phyloP scores from a whole-genome alignment of 1,284 basidiomycete species.

The Cryptococcus floricola region DNA sequence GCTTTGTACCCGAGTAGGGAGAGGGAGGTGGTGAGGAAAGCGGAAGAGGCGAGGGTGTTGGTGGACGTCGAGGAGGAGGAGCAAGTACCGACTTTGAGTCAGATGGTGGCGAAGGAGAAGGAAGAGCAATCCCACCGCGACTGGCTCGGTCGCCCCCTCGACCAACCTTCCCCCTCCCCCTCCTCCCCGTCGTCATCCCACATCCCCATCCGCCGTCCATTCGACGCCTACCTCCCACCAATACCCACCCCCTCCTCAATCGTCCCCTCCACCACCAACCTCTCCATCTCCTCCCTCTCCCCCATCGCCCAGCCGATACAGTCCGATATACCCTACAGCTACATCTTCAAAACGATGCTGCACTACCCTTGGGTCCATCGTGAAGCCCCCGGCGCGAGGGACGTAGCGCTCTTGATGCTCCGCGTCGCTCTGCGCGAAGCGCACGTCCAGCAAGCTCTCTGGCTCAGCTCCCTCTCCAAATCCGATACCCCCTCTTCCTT shows the following conservation, averaged over 20 bases:
- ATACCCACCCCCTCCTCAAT: slow-evolving; percentile 7
- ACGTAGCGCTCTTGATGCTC: slow-evolving; percentile 5
- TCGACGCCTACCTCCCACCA: slow-evolving; percentile 7
- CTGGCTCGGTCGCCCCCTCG: slow-evolving; percentile 9
- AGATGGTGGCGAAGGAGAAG: slow-evolving; percentile 12
- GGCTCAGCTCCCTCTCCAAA: background rate
- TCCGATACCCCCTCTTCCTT: background rate
- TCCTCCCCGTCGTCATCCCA: background rate
- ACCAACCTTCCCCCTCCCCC: background rate
- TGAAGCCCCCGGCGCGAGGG: slow-evolving; percentile 7
- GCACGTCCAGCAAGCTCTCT: slow-evolving; percentile 10
- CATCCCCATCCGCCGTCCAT: background rate
- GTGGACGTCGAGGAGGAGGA: slow-evolving; percentile 7
- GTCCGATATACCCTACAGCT: background rate
- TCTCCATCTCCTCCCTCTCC: background rate
- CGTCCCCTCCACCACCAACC: background rate
- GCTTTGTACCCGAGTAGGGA: slow-evolving; percentile 5
- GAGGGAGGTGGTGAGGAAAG: background rate
- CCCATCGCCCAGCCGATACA: background rate
- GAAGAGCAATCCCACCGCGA: slow-evolving; percentile 7
- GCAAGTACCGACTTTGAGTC: slow-evolving; percentile 11
- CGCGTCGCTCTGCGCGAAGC: slow-evolving; percentile 11
- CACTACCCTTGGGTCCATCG: slow-evolving; percentile 7
- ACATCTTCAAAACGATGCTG: slow-evolving; percentile 10
- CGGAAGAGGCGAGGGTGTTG: background rate